Percentiles rank a stretch among this genome's conserved stretches.
Evolutionary conservation across 192 early-diverging fungal genomes (phyloP).

Genomic region (Linnemannia hyalina): DNA sequence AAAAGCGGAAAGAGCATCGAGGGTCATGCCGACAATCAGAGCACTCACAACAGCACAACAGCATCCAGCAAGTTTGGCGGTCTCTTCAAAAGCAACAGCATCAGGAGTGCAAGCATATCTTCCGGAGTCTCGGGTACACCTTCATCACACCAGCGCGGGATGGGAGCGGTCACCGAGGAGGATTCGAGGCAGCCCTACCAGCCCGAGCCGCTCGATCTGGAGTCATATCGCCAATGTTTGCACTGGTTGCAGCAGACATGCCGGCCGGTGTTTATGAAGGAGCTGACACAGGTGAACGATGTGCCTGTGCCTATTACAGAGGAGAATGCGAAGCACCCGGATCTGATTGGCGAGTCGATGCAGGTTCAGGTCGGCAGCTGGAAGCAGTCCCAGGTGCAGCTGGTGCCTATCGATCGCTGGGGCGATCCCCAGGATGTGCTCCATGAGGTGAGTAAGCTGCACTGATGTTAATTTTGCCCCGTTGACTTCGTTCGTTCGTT

Average conservation of each 20-base stretch:
- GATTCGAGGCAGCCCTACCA: slow-evolving; percentile 10
- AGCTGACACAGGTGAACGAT: slow-evolving; percentile 17
- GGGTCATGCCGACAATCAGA: background rate
- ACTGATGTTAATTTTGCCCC: background rate
- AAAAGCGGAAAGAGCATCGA: slow-evolving; percentile 37
- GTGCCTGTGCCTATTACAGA: slow-evolving; percentile 43
- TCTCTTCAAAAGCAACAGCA: slow-evolving; percentile 49
- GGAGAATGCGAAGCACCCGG: slow-evolving; percentile 30
- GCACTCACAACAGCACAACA: slow-evolving; percentile 3
- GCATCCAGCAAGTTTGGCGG: slow-evolving; percentile 25
- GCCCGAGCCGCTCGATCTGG: slow-evolving; percentile 25
- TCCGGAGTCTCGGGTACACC: slow-evolving; percentile 27
- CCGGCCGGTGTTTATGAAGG: slow-evolving; percentile 54
- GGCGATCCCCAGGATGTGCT: slow-evolving; percentile 42
- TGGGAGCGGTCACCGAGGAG: slow-evolving; percentile 35
- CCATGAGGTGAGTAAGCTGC: slow-evolving; percentile 32
- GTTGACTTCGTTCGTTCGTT: background rate
- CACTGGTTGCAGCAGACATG: slow-evolving; percentile 55
- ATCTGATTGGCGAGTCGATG: slow-evolving; percentile 34
- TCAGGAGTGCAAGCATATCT: slow-evolving; percentile 40
- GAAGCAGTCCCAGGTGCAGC: slow-evolving; percentile 48
- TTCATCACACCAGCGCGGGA: slow-evolving; percentile 14
- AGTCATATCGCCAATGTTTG: slow-evolving; percentile 43
- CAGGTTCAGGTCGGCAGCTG: slow-evolving; percentile 41
- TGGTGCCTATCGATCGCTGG: slow-evolving; percentile 43